Evolutionary conservation across 805 yeast genomes (phyloP), one percentile per base, ranked within the genome.

Genomic region (Metschnikowia amazonensis): DNA sequence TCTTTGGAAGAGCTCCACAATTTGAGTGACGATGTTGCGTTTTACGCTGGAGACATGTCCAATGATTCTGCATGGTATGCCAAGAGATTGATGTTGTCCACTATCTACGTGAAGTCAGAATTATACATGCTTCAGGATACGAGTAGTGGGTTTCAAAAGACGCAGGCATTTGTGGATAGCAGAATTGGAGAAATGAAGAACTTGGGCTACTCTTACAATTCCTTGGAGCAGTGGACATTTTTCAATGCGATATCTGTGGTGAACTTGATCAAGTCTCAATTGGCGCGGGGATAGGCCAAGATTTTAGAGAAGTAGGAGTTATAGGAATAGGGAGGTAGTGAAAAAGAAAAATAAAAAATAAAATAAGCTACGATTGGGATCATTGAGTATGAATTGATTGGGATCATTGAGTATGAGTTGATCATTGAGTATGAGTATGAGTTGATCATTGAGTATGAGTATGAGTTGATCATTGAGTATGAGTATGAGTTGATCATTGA

Each of bases 21-120:
- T 43, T 72, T 90, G 45, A 75, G 89, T 10, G 98, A 92, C 66
- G 98, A 94, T 60, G 74, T 92, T 48, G 78, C 87, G 36, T 89
- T 67, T 63, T 81, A 79, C 55, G 81, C 96, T 0, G 94, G 90
- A 9, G 97, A 90, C 60, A 59, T 64, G 43, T 77, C 94, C 17
- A 81, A 81, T 52, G 96, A 89, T 63, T 82, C 86, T 61, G 84
- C 88, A 3, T 92, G 99, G 99, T 92, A 92, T 64, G 72, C 95
- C n/a, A 86, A 89, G 60, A 73, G 99, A 52, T 68, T 84, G 13
- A 76, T 86, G 7, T 60, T 92, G 13, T 76, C 86, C 20, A 73
- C 85, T 1, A 76, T 85, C 2, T 88, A 86, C 62, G 85, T 86
- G 2, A 78, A 84, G 31, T 69, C 85, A 32, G 97, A 92, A 63